Conservation (phyloP, 1,284 basidiomycete genomes). For the Coniferiporia sulphurascens region DNA sequence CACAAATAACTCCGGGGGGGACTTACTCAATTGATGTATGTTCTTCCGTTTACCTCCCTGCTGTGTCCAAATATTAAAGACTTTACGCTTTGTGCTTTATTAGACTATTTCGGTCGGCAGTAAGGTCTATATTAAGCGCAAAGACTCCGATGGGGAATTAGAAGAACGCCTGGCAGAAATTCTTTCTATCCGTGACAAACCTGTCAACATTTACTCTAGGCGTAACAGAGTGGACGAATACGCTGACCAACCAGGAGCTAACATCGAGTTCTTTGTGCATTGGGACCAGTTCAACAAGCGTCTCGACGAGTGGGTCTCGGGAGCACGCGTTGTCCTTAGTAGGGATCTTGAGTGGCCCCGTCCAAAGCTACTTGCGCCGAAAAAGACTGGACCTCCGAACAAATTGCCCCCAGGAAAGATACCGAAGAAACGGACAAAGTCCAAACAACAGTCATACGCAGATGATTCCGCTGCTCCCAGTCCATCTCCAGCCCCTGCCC, state of each 20-base stretch:
- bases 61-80: slow-evolving; percentile 24
- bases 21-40: slow-evolving; percentile 71
- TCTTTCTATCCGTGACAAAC: slow-evolving; percentile 85
- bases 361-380: slow-evolving; percentile 66
- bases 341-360: slow-evolving; percentile 96
- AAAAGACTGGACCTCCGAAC: slow-evolving; percentile 37
- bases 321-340: slow-evolving; percentile 77
- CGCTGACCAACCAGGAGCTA: slow-evolving; percentile 59
- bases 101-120: slow-evolving; percentile 88
- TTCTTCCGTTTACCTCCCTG: slow-evolving; percentile 17
- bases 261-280: slow-evolving; percentile 93
- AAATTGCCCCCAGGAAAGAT: slow-evolving; percentile 24
- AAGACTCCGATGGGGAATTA: slow-evolving; percentile 62
- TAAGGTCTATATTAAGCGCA: slow-evolving; percentile 86
- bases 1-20: slow-evolving; percentile 67
- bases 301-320: slow-evolving; percentile 97
- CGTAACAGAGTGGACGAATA: slow-evolving; percentile 42
- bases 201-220: slow-evolving; percentile 54
- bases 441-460: slow-evolving; percentile 37
- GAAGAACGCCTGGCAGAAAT: slow-evolving; percentile 94
- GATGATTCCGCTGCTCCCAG: slow-evolving; percentile 42
- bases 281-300: slow-evolving; percentile 99
- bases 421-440: slow-evolving; percentile 25
- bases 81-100: slow-evolving; percentile 22
- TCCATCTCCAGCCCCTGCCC: slow-evolving; percentile 20